Evolutionary conservation across 345 rosid species (phyloP).

Genomic region (Linum trigynum): DNA sequence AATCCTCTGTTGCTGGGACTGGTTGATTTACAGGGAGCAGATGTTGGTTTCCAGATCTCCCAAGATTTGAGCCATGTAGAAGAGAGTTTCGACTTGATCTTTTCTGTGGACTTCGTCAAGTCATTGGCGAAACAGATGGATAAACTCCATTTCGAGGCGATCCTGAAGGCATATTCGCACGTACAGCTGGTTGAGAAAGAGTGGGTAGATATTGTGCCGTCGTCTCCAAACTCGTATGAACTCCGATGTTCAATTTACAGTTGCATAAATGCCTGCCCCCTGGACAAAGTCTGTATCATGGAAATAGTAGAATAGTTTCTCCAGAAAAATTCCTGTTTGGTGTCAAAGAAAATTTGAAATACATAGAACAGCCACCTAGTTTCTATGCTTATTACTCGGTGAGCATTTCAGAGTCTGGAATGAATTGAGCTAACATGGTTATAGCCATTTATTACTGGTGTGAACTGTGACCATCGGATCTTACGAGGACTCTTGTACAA

Average conservation of each 20-base stretch:
- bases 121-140: conserved; percentile 28
- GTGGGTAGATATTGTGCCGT: conserved; percentile 51
- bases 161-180: conserved; percentile 29
- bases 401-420: no score
- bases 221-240: conserved; percentile 52
- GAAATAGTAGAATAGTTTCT: conserved; percentile 31
- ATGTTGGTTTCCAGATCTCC: conserved; percentile 41
- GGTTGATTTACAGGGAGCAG: conserved; percentile 31
- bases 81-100: conserved; percentile 32
- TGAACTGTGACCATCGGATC: no score
- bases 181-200: conserved; percentile 52
- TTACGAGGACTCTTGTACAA: no score
- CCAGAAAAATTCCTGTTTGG: not conserved
- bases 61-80: conserved; percentile 20
- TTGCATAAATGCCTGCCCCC: conserved; percentile 38
- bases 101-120: conserved; percentile 41
- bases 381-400: no score
- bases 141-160: conserved; percentile 39
- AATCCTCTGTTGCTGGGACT: conserved; percentile 46
- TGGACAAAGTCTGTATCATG: conserved; percentile 48
- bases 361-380: not conserved
- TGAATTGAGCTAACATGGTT: no score
- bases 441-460: no score
- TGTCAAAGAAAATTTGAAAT: not conserved
- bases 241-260: conserved; percentile 44